Conservation (phyloP, 768 basidiomycete species). For the Boletus subcaerulescens region DNA sequence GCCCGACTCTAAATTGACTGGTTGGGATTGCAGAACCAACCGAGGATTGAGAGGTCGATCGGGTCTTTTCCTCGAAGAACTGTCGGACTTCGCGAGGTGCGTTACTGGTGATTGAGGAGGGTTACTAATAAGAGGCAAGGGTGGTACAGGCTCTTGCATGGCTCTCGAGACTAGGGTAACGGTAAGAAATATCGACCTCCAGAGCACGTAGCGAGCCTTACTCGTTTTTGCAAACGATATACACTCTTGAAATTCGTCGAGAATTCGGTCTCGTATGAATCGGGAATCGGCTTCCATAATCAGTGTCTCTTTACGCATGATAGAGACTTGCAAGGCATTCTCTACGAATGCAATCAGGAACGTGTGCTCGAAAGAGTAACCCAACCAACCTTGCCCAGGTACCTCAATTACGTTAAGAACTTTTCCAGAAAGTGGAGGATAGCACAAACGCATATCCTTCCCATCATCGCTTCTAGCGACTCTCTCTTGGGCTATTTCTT, state of each 20-base stretch:
- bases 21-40: slow-evolving; percentile 1
- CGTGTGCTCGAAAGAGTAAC: neutral
- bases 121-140: slow-evolving; percentile 50
- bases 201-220: slow-evolving; percentile 37
- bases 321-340: slow-evolving; percentile 67
- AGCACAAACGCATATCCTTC: slow-evolving; percentile 87
- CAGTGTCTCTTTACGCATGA: slow-evolving; percentile 88
- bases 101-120: slow-evolving; percentile 27
- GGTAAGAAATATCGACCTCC: slow-evolving; percentile 1
- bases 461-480: slow-evolving; percentile 48
- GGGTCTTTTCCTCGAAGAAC: slow-evolving; percentile 15
- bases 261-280: slow-evolving; percentile 57
- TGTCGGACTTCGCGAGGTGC: neutral
- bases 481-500: slow-evolving; percentile 70
- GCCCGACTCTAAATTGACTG: neutral
- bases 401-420: slow-evolving; percentile 73
- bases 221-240: slow-evolving; percentile 75
- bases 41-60: slow-evolving; percentile 22
- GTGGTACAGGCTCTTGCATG: slow-evolving; percentile 65
- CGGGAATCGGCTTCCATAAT: slow-evolving; percentile 59
- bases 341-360: slow-evolving; percentile 43
- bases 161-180: slow-evolving; percentile 48
- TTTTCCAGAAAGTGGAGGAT: slow-evolving; percentile 94
- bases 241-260: slow-evolving; percentile 75
- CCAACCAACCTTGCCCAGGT: slow-evolving; percentile 53